These are phyloP conservation scores for Trichomonascaceae sp. DNA, from an alignment of 1,139 yeast genomes.

Conservation along the genomic window DNA sequence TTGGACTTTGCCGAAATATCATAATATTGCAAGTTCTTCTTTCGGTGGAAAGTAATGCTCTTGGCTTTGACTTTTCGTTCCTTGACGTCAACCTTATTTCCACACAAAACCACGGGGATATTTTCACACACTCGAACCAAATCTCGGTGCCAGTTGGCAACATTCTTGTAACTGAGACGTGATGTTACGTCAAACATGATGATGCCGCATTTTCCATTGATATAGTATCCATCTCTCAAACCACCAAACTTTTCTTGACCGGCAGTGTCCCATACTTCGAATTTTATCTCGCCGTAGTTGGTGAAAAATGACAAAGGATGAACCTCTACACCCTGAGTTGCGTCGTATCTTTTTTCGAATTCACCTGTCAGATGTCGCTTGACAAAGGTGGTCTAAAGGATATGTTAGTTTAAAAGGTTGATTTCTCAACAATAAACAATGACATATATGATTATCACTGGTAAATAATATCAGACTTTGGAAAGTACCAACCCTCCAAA, in stretches of 20 bases:
- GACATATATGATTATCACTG: not conserved
- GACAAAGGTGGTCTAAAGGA: constrained; percentile 84
- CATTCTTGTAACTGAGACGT: constrained; percentile 98
- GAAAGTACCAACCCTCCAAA: not conserved
- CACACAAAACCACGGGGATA: constrained; percentile 98
- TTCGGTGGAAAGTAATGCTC: constrained; percentile 99
- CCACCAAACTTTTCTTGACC: constrained; percentile 99
- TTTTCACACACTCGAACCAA: constrained; percentile 99
- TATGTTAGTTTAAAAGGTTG: no score
- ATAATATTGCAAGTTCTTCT: constrained; percentile 99
- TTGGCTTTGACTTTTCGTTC: constrained; percentile 99
- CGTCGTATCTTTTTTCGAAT: constrained; percentile 97
- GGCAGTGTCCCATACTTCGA: constrained; percentile 99
- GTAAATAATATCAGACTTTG: not conserved
- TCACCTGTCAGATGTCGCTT: constrained; percentile 99
- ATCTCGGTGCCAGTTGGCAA: constrained; percentile 99
- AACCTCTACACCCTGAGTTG: constrained; percentile 99
- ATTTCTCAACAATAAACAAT: no score
- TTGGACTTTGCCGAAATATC: constrained; percentile 99
- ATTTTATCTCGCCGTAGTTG: constrained; percentile 96
- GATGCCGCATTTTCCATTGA: constrained; percentile 99
- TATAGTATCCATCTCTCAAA: constrained; percentile 98
- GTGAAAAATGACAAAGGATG: constrained; percentile 98
- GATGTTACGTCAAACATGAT: constrained; percentile 99
- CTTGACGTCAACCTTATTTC: constrained; percentile 99